Conservation (phyloP, 2,329 filamentous ascomycete genomes). For the Dactylella cylindrospora region DNA sequence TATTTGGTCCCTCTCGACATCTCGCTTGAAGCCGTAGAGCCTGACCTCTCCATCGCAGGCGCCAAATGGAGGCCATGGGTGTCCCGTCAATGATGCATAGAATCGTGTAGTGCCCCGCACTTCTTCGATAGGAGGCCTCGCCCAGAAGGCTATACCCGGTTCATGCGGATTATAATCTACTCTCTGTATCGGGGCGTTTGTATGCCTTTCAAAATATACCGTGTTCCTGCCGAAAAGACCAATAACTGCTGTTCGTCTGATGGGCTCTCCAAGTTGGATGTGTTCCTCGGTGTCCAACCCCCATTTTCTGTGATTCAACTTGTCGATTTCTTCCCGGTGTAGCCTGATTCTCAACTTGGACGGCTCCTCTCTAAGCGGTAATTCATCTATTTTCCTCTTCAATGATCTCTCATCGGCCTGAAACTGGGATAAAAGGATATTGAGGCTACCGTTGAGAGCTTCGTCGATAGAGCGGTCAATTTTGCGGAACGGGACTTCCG, state of each 20-base stretch:
- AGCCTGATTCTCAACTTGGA: background rate
- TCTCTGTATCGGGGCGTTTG: too few species aligned
- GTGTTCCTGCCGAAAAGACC: too few species aligned
- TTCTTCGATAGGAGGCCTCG: too few species aligned
- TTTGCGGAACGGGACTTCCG: background rate
- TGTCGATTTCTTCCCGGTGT: background rate
- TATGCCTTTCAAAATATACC: too few species aligned
- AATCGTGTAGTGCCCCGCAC: too few species aligned
- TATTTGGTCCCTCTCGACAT: slow-evolving; percentile 5
- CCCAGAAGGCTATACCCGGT: too few species aligned
- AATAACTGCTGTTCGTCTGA: too few species aligned
- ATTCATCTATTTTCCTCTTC: background rate
- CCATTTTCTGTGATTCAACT: background rate
- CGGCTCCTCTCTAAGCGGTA: background rate
- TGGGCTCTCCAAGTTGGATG: background rate
- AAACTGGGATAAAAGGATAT: background rate
- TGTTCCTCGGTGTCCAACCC: background rate
- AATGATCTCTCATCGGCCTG: background rate
- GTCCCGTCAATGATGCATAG: too few species aligned
- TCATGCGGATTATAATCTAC: too few species aligned
- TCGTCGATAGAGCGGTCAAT: background rate
- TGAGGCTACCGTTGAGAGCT: background rate
- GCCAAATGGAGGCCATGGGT: too few species aligned
- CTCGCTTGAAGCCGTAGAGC: slow-evolving; percentile 2
- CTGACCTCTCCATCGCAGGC: background rate